These are phyloP conservation scores for Sugiyamaella novakii DNA, from an alignment of 1,139 yeast species.

Conservation along the genomic window DNA sequence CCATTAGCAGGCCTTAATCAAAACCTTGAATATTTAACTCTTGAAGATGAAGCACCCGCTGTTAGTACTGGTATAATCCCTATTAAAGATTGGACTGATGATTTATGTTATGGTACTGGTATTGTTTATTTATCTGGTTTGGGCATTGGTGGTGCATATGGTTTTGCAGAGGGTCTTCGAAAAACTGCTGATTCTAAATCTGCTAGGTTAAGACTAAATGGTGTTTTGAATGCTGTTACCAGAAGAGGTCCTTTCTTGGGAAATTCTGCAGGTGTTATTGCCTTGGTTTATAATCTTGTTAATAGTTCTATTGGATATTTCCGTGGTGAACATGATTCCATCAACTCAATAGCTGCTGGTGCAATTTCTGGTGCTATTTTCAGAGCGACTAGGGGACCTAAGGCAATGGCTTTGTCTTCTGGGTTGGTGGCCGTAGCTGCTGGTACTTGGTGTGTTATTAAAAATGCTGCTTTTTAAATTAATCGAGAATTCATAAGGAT, in stretches of 20 bases:
- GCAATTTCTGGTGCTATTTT: constrained; percentile 91
- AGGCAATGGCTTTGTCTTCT: constrained; percentile 86
- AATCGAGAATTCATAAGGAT: background rate
- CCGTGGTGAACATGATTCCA: constrained; percentile 87
- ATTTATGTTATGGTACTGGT: constrained; percentile 97
- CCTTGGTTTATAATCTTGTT: constrained; percentile 80
- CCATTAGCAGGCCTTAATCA: constrained; percentile 82
- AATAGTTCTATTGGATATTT: constrained; percentile 74
- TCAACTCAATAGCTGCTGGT: constrained; percentile 85
- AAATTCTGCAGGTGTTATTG: constrained; percentile 92
- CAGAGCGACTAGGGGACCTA: constrained; percentile 80
- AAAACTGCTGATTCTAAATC: constrained; percentile 75
- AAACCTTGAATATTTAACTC: constrained; percentile 84
- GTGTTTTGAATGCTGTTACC: constrained; percentile 87
- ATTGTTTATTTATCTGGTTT: constrained; percentile 82
- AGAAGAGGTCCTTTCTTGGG: constrained; percentile 96
- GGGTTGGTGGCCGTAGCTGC: constrained; percentile 88
- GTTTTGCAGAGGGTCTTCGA: constrained; percentile 80
- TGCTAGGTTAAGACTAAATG: constrained; percentile 78
- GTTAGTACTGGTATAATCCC: constrained; percentile 80
- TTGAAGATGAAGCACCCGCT: constrained; percentile 77
- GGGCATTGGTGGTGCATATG: constrained; percentile 86
- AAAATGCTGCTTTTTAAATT: constrained; percentile 46
- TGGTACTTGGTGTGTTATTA: constrained; percentile 88
- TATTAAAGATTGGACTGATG: constrained; percentile 96